Base-by-base conservation (phyloP, 139 green algal species). In the Asterochloris erici region DNA sequence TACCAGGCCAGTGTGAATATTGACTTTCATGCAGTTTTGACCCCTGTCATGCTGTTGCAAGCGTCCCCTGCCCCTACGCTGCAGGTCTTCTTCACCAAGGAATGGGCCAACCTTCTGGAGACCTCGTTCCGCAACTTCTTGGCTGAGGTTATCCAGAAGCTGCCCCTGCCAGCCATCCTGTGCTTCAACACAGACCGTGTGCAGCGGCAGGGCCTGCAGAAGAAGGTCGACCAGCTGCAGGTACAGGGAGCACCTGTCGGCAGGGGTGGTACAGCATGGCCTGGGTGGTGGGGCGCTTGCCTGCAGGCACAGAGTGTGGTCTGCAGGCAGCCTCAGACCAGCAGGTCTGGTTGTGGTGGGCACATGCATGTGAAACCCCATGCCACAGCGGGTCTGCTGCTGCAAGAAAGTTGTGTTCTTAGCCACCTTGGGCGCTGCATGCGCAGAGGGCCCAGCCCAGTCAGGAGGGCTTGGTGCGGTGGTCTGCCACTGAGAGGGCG, bases 161-260 rank as follows among this genome's bases (percentile, higher is more conserved):
- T 92, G 82, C 90, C 90, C 15, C 87, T 90, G 78, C 90, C 90
- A 27, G 85, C 87, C 13, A 63, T 93, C 23, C 83, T 93, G 83
- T 76, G 87, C 24, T 93, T 92, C 85, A 88, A 92, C 77, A 78
- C 84, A 12, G 86, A 92, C 79, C 82, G 87, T 38, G 19, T 71
- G 17, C 73, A 81, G 77, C 62, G 81, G 2, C 82, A 77, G 71
- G 61, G 64, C 11, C 81, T 90, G 27, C 74, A 82, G 76, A 81
- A 84, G 70, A 64, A 79, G 28, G 81, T 68, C 2, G 81, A 78
- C 60, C 11, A 60, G 6, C 29, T 78, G 62, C n/a, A 71, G 24
- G 54, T 54, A 74, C 61, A 62, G 19, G 12, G 24, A 19, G 26
- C 26, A 1, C 11, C 6, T 60, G 19, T 60, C 15, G 29, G 14